A percentile compares a stretch with the other conserved stretches of the same genome.
These are phyloP conservation scores for Tulasnella sp. DNA, from an alignment of 768 basidiomycete genomes.

Conservation along the genomic window DNA sequence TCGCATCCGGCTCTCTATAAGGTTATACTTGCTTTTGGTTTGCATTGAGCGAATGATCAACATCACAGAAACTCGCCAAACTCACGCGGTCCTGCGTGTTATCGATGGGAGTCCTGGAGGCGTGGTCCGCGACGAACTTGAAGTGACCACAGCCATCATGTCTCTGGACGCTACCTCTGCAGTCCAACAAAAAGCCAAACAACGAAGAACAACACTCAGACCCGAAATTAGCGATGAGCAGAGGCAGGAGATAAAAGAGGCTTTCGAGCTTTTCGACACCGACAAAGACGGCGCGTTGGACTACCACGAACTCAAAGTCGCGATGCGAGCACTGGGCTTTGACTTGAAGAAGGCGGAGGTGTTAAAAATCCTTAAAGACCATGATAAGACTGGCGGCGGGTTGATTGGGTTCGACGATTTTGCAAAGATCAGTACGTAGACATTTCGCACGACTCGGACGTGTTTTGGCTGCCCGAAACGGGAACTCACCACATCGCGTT, in stretches of 20 bases:
- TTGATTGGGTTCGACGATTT: constrained; percentile 94
- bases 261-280: constrained; percentile 97
- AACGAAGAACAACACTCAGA: constrained; percentile 64
- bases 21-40: no score
- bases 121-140: neutral
- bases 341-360: constrained; percentile 99
- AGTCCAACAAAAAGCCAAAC: constrained; percentile 55
- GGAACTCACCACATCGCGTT: constrained; percentile 36
- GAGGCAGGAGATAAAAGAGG: constrained; percentile 95
- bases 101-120: no score
- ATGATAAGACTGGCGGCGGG: constrained; percentile 75
- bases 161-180: constrained; percentile 26
- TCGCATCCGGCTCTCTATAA: no score
- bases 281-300: constrained; percentile 96
- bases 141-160: constrained; percentile 2
- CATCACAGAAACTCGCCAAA: no score
- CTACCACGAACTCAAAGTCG: constrained; percentile 98
- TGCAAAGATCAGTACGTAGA: constrained; percentile 72
- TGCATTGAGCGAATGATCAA: no score
- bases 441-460: constrained; percentile 36
- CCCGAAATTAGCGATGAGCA: constrained; percentile 80
- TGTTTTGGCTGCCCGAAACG: constrained; percentile 41
- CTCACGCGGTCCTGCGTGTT: no score
- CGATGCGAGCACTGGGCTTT: constrained; percentile 96
- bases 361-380: constrained; percentile 85